Base-by-base conservation (phyloP, 306 rosid species). In the Abrus precatorius region DNA sequence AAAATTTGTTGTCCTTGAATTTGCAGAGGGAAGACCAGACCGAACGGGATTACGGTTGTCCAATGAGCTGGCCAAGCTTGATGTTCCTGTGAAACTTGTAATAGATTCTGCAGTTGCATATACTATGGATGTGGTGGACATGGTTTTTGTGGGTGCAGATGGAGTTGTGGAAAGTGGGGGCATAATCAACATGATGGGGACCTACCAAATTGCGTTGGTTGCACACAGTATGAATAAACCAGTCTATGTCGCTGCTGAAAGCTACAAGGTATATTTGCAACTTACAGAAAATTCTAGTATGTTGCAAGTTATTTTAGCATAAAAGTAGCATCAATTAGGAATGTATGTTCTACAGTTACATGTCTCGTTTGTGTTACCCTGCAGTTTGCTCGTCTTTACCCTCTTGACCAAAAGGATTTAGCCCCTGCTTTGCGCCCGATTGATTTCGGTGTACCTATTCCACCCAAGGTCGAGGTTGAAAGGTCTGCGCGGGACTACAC, bases 81-180 rank as follows among this genome's bases (percentile, higher is more conserved):
- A 91, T 78, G 92, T 91, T 82, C 94, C 94, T 32, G 97, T 87
- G 36, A 93, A 90, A 83, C 92, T 93, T 81, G 87, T 93, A 61
- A 91, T 91, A 77, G 98, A 93, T 68, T 91, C 98, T 67, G 97
- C 97, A 40, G 97, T 84, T 67, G 98, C 97, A 3, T 93, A 93
- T 79, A 55, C 90, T 48, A 93, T 91, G 97, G 94, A 91, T 76
- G 98, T 88, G 86, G 97, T 91, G 76, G 94, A 91, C 84, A 91
- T 91, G 98, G 93, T 91, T 28, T 88, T 93, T 60, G 98, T 91
- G 28, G 98, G 98, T 80, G 98, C 98, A 6, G 98, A 91, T 82
- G 98, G 92, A 69, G 97, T 91, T 27, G 98, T 93, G 61, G 97
- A 91, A 82, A 93, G 97, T 85, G 97, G 98, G 69, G 98, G 97